Conservation (phyloP, 225 moss, liverwort and hornwort species). For the Straminergon stramineum region DNA sequence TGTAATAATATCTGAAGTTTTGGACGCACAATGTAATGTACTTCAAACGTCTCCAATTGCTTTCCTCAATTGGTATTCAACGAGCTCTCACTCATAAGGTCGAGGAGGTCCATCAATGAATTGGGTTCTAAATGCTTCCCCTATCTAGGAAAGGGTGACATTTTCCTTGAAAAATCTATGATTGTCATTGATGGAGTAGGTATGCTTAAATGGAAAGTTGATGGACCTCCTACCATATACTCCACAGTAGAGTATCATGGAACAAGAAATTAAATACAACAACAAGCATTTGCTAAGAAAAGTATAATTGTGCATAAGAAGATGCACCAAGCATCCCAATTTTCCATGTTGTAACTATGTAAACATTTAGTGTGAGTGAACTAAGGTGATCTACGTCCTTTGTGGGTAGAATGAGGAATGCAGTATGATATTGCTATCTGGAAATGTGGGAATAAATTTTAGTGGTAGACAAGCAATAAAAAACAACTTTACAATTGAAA, state of each 20-base stretch:
- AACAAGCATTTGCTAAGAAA: neutral
- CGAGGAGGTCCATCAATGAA: no score
- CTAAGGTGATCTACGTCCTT: no score
- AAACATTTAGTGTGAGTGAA: neutral
- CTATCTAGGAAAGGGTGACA: neutral
- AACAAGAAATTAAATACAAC: neutral
- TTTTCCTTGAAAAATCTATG: neutral
- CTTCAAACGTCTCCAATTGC: neutral
- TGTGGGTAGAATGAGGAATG: rapidly evolving
- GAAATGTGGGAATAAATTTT: neutral
- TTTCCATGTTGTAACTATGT: rapidly evolving
- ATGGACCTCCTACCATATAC: neutral
- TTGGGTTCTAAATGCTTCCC: no score
- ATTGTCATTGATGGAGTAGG: neutral
- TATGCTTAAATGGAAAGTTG: neutral
- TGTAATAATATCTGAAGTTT: neutral
- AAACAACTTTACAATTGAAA: neutral
- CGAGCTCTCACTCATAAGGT: no score
- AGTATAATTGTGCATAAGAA: neutral
- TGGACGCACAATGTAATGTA: rapidly evolving
- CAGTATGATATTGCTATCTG: rapidly evolving
- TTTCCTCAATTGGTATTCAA: neutral
- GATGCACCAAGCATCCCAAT: neutral
- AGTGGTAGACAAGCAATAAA: neutral
- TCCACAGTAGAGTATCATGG: neutral